phyloP scores from a whole-genome alignment of 495 filamentous ascomycete species.

The Cladorrhinum samala region DNA sequence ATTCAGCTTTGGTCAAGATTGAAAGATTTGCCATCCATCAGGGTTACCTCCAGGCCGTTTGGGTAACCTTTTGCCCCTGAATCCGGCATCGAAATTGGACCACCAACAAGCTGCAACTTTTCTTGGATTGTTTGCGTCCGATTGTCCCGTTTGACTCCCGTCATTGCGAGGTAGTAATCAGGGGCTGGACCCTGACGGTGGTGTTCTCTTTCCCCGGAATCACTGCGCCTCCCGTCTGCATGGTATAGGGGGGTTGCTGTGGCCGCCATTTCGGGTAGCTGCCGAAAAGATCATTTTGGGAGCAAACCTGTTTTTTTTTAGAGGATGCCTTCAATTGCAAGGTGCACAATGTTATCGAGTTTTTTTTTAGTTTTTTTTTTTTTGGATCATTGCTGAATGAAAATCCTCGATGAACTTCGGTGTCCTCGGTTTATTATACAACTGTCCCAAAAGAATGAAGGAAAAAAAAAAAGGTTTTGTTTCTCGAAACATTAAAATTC shows the following conservation, averaged over 20 bases:
- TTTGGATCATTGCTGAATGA: too few species aligned
- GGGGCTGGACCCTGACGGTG: slow-evolving; percentile 1
- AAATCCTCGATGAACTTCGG: too few species aligned
- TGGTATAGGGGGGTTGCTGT: neutral
- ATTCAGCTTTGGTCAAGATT: neutral
- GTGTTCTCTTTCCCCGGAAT: neutral
- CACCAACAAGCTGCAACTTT: neutral
- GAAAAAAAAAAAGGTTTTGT: neutral
- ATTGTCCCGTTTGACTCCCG: slow-evolving; percentile 1
- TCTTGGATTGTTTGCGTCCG: neutral
- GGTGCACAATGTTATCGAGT: too few species aligned
- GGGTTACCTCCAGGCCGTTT: neutral
- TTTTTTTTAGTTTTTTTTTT: too few species aligned
- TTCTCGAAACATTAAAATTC: neutral
- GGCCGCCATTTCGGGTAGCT: neutral
- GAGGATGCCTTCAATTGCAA: too few species aligned
- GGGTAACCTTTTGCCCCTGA: neutral
- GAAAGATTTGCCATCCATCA: too few species aligned
- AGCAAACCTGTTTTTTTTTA: too few species aligned
- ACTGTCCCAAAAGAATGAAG: too few species aligned
- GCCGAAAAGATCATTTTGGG: neutral
- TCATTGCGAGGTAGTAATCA: slow-evolving; percentile 6
- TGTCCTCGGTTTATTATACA: too few species aligned
- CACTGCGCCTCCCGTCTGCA: neutral
- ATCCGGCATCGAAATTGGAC: neutral